Conservation (phyloP, 1,284 basidiomycete genomes). For the Ustilago vetiveriae region DNA sequence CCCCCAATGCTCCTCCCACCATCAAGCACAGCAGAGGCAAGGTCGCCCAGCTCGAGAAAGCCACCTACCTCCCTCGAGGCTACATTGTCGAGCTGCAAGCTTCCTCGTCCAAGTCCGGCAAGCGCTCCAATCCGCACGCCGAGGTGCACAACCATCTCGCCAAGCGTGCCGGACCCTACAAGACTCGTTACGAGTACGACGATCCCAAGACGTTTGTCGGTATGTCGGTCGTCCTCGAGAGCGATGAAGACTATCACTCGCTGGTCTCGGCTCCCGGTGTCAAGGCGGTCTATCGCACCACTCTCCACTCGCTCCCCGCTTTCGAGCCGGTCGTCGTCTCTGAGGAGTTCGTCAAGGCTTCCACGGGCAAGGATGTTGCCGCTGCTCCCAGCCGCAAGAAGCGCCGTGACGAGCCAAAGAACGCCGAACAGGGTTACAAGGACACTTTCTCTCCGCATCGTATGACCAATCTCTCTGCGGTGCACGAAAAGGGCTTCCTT, state of each 20-base stretch:
- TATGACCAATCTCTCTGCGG: conserved; percentile 69
- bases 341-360: conserved; percentile 40
- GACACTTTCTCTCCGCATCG: conserved; percentile 54
- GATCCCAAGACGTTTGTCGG: conserved; percentile 50
- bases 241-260: conserved; percentile 40
- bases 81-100: conserved; percentile 49
- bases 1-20: conserved; percentile 21
- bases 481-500: conserved; percentile 71
- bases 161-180: conserved; percentile 43
- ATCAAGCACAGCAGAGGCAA: conserved; percentile 30
- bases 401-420: conserved; percentile 36
- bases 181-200: conserved; percentile 47
- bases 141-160: conserved; percentile 42
- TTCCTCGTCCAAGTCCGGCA: conserved; percentile 16
- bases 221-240: conserved; percentile 47
- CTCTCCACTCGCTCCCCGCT: conserved; percentile 40
- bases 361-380: conserved; percentile 26
- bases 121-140: conserved; percentile 40
- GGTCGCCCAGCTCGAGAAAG: conserved; percentile 31
- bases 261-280: conserved; percentile 45
- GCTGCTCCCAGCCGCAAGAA: conserved; percentile 20
- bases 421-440: conserved; percentile 28
- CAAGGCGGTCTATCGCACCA: conserved; percentile 39
- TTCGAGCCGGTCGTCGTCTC: conserved; percentile 41
- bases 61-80: conserved; percentile 29